A percentile compares a stretch with the other conserved stretches of the same genome.
Conservation (phyloP, 2,329 filamentous ascomycete genomes). For the Magnaporthiopsis rhizophila region DNA sequence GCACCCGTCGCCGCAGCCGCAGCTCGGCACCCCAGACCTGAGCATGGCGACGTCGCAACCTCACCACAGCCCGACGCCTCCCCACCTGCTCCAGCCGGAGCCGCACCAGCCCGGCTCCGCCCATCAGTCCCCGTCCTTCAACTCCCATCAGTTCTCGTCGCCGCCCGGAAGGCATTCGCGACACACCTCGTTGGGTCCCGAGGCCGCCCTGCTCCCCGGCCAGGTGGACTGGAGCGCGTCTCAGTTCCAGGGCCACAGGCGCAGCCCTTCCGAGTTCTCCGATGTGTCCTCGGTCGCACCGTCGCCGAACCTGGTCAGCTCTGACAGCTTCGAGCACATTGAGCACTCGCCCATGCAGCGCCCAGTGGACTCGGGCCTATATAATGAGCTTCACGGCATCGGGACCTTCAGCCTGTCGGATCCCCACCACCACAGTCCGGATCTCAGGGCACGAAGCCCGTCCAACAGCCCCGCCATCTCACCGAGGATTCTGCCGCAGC, state of each 20-base stretch:
- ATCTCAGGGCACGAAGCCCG: constrained; percentile 64
- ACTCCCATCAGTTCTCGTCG: constrained; percentile 47
- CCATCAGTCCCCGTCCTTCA: constrained; percentile 50
- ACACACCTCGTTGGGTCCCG: constrained; percentile 48
- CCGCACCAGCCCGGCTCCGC: constrained; percentile 35
- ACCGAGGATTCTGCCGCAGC: constrained; percentile 50
- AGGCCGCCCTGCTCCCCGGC: constrained; percentile 46
- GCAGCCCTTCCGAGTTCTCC: constrained; percentile 83
- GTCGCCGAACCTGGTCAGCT: constrained; percentile 71
- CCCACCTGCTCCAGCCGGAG: constrained; percentile 45
- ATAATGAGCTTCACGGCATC: constrained; percentile 71
- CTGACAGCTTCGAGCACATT: constrained; percentile 67
- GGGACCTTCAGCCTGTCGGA: constrained; percentile 75
- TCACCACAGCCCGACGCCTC: constrained; percentile 48
- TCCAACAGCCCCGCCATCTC: constrained; percentile 66
- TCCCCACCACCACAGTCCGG: constrained; percentile 45
- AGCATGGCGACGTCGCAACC: constrained; percentile 48
- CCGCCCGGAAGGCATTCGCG: constrained; percentile 42
- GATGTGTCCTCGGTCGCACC: constrained; percentile 75
- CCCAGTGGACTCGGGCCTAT: constrained; percentile 63
- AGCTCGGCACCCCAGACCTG: constrained; percentile 38
- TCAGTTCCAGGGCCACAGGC: constrained; percentile 73
- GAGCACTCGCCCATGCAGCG: constrained; percentile 70
- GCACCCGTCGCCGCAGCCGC: neutral
- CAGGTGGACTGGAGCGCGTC: constrained; percentile 45